These are phyloP conservation scores for Globisporangium nagaii DNA, from an alignment of 352 stramenopile species.

Conservation along the genomic window DNA sequence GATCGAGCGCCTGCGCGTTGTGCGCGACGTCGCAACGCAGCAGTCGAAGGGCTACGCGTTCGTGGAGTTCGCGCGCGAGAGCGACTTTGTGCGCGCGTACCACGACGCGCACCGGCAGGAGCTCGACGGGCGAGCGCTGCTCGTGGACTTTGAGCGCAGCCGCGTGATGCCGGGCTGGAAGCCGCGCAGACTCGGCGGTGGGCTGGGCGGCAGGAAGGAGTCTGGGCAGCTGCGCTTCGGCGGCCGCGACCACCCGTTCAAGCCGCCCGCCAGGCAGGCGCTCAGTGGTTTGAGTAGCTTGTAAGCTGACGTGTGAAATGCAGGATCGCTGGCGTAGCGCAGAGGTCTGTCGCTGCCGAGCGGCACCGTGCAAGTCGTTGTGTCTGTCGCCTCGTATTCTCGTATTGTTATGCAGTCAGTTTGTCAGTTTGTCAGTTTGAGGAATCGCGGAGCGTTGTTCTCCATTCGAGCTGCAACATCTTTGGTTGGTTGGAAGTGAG, in stretches of 20 bases:
- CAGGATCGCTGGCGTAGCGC: no score
- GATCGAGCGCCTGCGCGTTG: conserved; percentile 48
- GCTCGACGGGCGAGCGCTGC: conserved; percentile 54
- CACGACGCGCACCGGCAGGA: conserved; percentile 36
- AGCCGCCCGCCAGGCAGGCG: conserved; percentile 16
- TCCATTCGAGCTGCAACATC: no score
- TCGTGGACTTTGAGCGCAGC: conserved; percentile 76
- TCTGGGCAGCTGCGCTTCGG: conserved; percentile 81
- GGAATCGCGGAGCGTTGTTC: no score
- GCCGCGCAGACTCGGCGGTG: conserved; percentile 66
- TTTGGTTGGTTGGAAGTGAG: no score
- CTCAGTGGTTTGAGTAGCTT: not conserved
- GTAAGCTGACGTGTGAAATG: no score
- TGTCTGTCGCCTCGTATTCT: no score
- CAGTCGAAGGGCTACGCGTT: conserved; percentile 78
- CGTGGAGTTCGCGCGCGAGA: conserved; percentile 57
- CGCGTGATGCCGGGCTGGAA: conserved; percentile 82
- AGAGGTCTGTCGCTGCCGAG: no score
- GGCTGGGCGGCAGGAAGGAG: conserved; percentile 72
- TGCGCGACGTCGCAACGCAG: conserved; percentile 56
- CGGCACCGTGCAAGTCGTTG: no score
- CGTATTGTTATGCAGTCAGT: no score
- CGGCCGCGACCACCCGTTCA: conserved; percentile 68
- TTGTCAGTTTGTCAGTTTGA: no score
- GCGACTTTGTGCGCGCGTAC: conserved; percentile 56